These are phyloP conservation scores for Hypoxylon fuscum DNA, from an alignment of 495 filamentous ascomycete species.

Conservation along the genomic window DNA sequence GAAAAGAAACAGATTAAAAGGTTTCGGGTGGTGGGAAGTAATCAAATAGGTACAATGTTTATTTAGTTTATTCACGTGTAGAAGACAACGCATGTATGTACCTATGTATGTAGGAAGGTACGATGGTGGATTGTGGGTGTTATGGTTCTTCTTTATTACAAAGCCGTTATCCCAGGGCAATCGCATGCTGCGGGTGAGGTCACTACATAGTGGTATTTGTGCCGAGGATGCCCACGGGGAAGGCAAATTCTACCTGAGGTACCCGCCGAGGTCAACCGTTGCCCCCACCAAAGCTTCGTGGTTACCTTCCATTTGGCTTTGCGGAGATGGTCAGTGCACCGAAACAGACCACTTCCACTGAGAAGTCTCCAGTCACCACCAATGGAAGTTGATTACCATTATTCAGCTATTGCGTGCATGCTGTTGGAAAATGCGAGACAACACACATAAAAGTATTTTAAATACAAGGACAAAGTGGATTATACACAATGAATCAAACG, in stretches of 20 bases:
- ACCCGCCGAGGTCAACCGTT: conserved; percentile 32
- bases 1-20: neutral
- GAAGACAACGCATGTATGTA: neutral
- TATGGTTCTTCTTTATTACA: conserved; percentile 22
- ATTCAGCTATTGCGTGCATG: too few relatives aligned
- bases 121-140: neutral
- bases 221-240: too few relatives aligned
- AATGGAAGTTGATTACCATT: too few relatives aligned
- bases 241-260: conserved; percentile 27
- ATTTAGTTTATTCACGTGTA: neutral
- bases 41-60: too few relatives aligned
- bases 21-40: neutral
- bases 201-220: too few relatives aligned
- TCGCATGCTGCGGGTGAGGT: conserved; percentile 10
- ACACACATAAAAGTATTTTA: too few relatives aligned
- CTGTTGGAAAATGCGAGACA: too few relatives aligned
- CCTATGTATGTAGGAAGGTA: conserved; percentile 1
- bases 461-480: too few relatives aligned
- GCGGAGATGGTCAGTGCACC: conserved; percentile 6
- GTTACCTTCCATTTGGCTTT: conserved; percentile 35
- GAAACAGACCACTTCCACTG: conserved; percentile 1
- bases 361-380: too few relatives aligned
- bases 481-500: too few relatives aligned
- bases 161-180: conserved; percentile 9
- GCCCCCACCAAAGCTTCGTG: conserved; percentile 36